Evolutionary conservation across 805 yeast genomes (phyloP), one percentile per base, ranked within the genome.

Genomic region (Saturnispora silvae): DNA sequence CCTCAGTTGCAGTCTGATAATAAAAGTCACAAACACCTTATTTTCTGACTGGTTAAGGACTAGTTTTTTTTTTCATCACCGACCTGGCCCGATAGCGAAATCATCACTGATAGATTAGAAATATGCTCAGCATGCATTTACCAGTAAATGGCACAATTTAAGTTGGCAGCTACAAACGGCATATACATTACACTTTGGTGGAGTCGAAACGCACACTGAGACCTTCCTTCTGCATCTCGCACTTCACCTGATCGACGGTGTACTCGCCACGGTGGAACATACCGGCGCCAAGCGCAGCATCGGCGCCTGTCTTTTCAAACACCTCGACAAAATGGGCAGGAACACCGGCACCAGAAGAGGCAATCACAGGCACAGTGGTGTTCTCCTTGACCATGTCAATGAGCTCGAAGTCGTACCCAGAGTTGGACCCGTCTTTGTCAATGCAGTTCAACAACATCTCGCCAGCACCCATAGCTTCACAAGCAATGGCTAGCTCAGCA

Each of bases 241-340:
- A 56, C 59, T 92, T 92, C 31, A 92, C 96, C 34, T 86, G 77
- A 34, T 71, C 68, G 14, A 92, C 96, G 10, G 84, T 77, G 59
- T 81, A 92, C 51, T 89, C 97, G 17, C 83, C 87, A 55, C 98
- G 70, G 64, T 92, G 99, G 67, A 92, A 92, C 79, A 92, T 81
- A 31, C 99, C 99, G 4, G 99, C 99, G 27, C 98, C 99, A 28
- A 92, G 68, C 14, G 98, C 97, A 30, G 99, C 99, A 61, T 92
- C 98, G 1, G 92, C 80, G 5, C 71, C 67, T 13, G 96, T 86
- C 31, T 78, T 66, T 32, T 65, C 67, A 53, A 92, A 92, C 2
- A 84, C 99, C 45, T 92, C 85, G 45, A 74, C 75, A 56, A 92
- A 92, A 61, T 92, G 97, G 34, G 66, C 70, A 1, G 99, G 98